phyloP scores from a whole-genome alignment of 2,329 filamentous ascomycete species.

The Penicillium freii region DNA sequence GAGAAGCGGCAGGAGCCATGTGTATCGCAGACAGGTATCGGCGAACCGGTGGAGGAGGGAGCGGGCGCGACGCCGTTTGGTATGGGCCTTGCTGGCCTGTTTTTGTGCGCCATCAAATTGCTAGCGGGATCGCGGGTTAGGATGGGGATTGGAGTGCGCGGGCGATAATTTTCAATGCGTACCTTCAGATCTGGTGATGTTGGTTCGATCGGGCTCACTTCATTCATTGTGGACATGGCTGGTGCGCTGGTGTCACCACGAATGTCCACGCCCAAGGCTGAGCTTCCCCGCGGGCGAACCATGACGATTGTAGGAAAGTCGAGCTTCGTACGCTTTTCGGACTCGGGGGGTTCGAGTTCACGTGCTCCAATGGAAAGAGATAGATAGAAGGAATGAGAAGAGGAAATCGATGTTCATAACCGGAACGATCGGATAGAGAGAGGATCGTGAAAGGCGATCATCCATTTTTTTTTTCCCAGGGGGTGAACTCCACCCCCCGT shows the following conservation, averaged over 20 bases:
- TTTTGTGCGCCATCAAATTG: conserved; percentile 30
- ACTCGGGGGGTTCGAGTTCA: background rate
- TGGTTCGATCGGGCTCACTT: conserved; percentile 33
- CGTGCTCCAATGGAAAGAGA: background rate
- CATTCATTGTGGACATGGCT: conserved; percentile 47
- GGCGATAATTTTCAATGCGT: conserved; percentile 12
- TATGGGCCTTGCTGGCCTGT: conserved; percentile 33
- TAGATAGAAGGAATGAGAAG: background rate
- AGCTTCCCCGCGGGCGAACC: conserved; percentile 44
- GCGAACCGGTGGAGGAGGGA: conserved; percentile 46
- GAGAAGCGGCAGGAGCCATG: conserved; percentile 67
- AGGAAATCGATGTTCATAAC: background rate
- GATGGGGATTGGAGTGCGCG: conserved; percentile 2
- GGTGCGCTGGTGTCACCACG: conserved; percentile 48
- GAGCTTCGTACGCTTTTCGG: background rate
- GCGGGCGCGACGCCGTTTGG: conserved; percentile 46
- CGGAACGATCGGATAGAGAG: conserved; percentile 4
- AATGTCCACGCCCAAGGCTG: conserved; percentile 48
- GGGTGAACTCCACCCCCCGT: conserved; percentile 1
- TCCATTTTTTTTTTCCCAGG: conserved; percentile 5
- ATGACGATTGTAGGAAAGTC: conserved; percentile 21
- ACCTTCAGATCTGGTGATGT: conserved; percentile 35
- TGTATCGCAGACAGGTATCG: conserved; percentile 49
- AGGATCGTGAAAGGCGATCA: conserved; percentile 4
- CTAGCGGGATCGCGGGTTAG: conserved; percentile 9